Percentiles rank a stretch among this genome's conserved stretches.
Conservation (phyloP, 2,329 filamentous ascomycete genomes). For the Alternaria ethzedia region DNA sequence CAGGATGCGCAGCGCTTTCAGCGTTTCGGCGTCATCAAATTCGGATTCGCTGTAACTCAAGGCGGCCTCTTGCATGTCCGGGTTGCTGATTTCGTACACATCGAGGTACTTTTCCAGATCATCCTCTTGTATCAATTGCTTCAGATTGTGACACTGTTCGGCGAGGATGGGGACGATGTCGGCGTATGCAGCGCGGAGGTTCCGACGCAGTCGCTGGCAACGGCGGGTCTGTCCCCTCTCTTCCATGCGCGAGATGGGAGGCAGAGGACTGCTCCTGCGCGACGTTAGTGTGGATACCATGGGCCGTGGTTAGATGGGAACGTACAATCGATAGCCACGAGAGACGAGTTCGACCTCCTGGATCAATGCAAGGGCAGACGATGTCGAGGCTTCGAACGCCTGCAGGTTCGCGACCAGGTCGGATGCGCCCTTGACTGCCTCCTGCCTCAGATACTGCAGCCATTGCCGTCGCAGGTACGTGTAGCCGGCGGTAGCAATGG, state of each 20-base stretch:
- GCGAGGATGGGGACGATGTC: conserved; percentile 75
- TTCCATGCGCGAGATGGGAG: conserved; percentile 90
- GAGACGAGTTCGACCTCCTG: conserved; percentile 97
- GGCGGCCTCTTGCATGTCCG: conserved; percentile 54
- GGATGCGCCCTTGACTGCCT: conserved; percentile 73
- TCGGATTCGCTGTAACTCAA: conserved; percentile 67
- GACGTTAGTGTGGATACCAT: conserved; percentile 23
- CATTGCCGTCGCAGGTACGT: conserved; percentile 79
- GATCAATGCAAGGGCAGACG: conserved; percentile 79
- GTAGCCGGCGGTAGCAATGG: conserved; percentile 67
- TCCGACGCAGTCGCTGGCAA: conserved; percentile 79
- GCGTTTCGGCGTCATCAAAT: conserved; percentile 75
- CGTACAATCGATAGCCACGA: conserved; percentile 83
- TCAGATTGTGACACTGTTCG: conserved; percentile 71
- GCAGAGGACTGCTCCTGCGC: conserved; percentile 80
- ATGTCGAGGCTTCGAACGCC: conserved; percentile 78
- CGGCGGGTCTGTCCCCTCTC: conserved; percentile 79
- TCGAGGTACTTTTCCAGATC: conserved; percentile 94
- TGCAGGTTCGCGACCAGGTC: conserved; percentile 76
- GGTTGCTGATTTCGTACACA: conserved; percentile 58
- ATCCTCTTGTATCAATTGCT: conserved; percentile 75
- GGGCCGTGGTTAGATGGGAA: conserved; percentile 11
- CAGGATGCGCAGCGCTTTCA: conserved; percentile 74
- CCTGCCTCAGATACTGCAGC: conserved; percentile 77
- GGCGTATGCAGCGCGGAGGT: conserved; percentile 72